Conservation (phyloP, 2,329 filamentous ascomycete genomes). For the Penicillium sp. region DNA sequence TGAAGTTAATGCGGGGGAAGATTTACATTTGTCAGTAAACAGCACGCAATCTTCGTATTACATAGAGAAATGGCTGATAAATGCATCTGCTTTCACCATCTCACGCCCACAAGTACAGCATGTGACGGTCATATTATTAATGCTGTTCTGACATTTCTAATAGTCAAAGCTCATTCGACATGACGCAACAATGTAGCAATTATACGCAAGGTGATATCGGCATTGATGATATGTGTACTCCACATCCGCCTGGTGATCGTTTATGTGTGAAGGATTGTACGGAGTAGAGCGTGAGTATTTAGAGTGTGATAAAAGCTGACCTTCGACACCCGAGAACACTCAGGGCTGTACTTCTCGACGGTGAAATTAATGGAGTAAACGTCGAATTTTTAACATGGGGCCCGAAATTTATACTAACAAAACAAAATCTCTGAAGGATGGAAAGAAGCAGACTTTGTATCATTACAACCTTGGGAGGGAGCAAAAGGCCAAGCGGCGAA, state of each 20-base stretch:
- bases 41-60: conserved; percentile 35
- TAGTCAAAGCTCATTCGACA: background rate
- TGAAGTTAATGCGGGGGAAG: conserved; percentile 15
- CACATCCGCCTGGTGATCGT: no score
- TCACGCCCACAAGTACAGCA: background rate
- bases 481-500: conserved; percentile 14
- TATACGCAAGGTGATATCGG: background rate
- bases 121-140: conserved; percentile 11
- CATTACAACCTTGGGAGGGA: conserved; percentile 19
- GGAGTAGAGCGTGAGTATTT: background rate
- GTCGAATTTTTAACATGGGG: background rate
- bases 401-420: conserved; percentile 12
- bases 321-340: no score
- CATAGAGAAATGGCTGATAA: conserved; percentile 32
- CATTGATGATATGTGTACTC: background rate
- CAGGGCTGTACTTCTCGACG: no score
- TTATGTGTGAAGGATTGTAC: no score
- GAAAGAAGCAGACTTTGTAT: conserved; percentile 14
- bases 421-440: background rate
- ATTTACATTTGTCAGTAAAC: conserved; percentile 33
- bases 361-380: background rate
- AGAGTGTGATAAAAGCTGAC: background rate
- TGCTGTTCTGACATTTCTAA: conserved; percentile 3
- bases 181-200: background rate
- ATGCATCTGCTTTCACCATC: conserved; percentile 13